Evolutionary conservation across 805 yeast species (phyloP), one percentile per base, ranked within the genome.

Genomic region (Hanseniaspora osmophila): DNA sequence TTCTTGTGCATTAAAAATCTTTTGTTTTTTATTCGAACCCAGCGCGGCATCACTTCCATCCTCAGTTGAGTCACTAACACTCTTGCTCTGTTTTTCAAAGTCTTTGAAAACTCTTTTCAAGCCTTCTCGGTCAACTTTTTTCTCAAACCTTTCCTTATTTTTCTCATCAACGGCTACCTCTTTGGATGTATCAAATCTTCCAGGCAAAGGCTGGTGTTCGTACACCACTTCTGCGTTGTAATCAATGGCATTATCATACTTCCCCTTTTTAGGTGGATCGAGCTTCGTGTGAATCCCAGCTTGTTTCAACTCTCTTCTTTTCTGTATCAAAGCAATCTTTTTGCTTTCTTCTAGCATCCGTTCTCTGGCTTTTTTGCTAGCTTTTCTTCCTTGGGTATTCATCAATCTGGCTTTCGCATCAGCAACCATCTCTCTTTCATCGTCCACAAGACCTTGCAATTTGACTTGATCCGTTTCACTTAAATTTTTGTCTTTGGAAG

Each of bases 341-440:
- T 77, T 73, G 48, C 85, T 82, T 56, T 87, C 94, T 43, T 79
- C 84, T 40, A 86, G 64, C 73, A 84, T 71, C 43, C 92, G 67
- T 58, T 90, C 97, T 47, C 96, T 68, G 2, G 80, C 84, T 57
- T 88, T 86, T 48, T 97, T 65, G 48, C 88, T 84, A 0, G 96
- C 96, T 61, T 90, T 90, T 53, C 88, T 87, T 48, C 97, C 98
- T 59, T 83, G 86, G 0, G 96, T 87, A 54, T 86, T 88, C 11
- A 94, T 84, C 51, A 90, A 66, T 53, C 98, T 73, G 1, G 96
- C 95, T 42, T 81, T 73, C 0, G 98, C 98, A 58, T 92, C 98
- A n/a, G 85, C 77, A 7, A 88, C 62, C 96, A 88, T 86, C 59
- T 90, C 96, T 47, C 74, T 66, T 55, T 90, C 96, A 48, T 85